phyloP scores from a whole-genome alignment of 2,329 filamentous ascomycete species.

The Dactylellina sp. region DNA sequence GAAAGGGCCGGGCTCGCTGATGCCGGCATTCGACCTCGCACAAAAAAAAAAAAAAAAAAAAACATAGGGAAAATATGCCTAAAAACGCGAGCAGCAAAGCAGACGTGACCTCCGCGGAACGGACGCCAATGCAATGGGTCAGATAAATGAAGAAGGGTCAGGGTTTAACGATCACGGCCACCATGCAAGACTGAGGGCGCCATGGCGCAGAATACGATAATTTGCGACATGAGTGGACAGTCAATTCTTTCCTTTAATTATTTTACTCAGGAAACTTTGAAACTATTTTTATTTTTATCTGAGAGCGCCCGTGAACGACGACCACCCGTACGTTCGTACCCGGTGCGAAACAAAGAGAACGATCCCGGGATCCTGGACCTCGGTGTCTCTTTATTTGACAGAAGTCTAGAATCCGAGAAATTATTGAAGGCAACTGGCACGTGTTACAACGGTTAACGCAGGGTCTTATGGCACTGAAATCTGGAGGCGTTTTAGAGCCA shows the following conservation, averaged over 20 bases:
- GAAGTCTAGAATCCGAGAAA: conserved; percentile 30
- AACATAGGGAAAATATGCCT: too few relatives aligned
- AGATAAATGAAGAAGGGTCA: too few relatives aligned
- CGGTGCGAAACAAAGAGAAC: not conserved
- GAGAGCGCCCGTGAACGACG: too few relatives aligned
- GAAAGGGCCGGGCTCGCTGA: conserved; percentile 1
- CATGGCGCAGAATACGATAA: not conserved
- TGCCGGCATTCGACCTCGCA: not conserved
- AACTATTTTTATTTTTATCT: too few relatives aligned
- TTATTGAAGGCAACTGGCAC: conserved; percentile 26
- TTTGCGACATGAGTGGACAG: too few relatives aligned
- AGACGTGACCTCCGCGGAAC: too few relatives aligned
- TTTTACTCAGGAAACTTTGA: not conserved
- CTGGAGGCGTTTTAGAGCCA: conserved; percentile 11
- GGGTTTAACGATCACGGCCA: not conserved
- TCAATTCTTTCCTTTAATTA: not conserved
- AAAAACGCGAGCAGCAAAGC: too few relatives aligned
- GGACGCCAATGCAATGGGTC: too few relatives aligned
- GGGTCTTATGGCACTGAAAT: conserved; percentile 25
- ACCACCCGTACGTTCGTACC: too few relatives aligned
- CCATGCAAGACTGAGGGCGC: not conserved
- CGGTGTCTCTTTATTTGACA: conserved; percentile 1
- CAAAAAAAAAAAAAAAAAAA: too few relatives aligned
- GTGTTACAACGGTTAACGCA: conserved; percentile 28
- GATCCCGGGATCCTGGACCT: conserved; percentile 6